phyloP scores from a whole-genome alignment of 345 rosid species.

The Aquilaria yunnanensis region DNA sequence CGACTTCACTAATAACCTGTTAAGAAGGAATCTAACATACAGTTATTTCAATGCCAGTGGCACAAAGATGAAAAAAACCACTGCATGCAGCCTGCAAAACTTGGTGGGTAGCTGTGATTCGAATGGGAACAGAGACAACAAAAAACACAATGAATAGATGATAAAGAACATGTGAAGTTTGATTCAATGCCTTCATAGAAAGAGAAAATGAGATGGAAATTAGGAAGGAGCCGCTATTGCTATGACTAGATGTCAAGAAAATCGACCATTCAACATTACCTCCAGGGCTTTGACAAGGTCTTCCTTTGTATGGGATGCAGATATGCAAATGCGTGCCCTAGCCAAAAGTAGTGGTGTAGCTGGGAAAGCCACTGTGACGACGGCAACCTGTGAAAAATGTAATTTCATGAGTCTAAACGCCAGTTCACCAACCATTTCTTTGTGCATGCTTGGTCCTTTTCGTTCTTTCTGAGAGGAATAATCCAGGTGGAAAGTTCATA shows the following conservation, averaged over 20 bases:
- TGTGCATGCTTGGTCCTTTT: too few relatives aligned
- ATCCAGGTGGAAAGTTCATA: too few relatives aligned
- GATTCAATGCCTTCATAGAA: too few relatives aligned
- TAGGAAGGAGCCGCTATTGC: too few relatives aligned
- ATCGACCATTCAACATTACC: conserved; percentile 22
- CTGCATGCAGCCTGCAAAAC: not conserved
- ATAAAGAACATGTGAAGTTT: too few relatives aligned
- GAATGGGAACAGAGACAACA: not conserved
- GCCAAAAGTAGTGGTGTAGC: conserved; percentile 60
- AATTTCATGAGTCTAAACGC: not conserved
- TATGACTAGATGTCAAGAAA: too few relatives aligned
- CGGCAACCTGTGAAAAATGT: conserved; percentile 33
- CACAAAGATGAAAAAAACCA: not conserved
- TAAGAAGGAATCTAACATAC: not conserved
- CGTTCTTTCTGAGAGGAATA: too few relatives aligned
- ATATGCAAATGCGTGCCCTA: conserved; percentile 67
- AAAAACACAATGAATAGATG: too few relatives aligned
- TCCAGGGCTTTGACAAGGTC: conserved; percentile 52
- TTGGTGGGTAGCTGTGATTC: not conserved
- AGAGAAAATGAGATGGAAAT: too few relatives aligned
- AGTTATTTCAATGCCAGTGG: too few relatives aligned
- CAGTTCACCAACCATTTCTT: too few relatives aligned
- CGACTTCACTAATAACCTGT: conserved; percentile 60
- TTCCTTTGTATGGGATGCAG: conserved; percentile 55
- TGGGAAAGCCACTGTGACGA: conserved; percentile 46